Percentiles rank a stretch among this genome's conserved stretches.
These are phyloP conservation scores for sunflower (Helianthus annuus) DNA, from an alignment of 129 eudicot species.

Conservation along the genomic window DNA sequence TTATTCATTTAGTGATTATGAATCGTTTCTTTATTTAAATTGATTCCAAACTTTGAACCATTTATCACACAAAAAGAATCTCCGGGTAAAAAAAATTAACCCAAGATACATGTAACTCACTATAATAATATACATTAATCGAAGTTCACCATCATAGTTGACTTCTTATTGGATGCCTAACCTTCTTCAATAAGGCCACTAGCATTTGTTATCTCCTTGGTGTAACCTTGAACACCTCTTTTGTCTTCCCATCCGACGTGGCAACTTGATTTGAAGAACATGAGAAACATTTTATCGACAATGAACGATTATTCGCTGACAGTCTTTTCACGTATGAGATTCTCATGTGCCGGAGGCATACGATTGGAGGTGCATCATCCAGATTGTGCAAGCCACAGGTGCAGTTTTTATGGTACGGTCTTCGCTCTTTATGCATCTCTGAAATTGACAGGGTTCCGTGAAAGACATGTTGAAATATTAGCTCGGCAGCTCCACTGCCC, in stretches of 20 bases:
- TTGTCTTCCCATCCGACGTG: conserved; percentile 1
- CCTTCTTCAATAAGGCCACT: neutral
- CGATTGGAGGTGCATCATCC: conserved; percentile 8
- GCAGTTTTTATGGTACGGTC: conserved; percentile 54
- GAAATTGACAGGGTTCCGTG: conserved; percentile 31
- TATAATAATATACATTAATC: neutral
- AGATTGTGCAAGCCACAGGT: conserved; percentile 42
- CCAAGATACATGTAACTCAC: neutral
- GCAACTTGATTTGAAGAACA: conserved; percentile 8
- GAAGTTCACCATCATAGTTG: neutral
- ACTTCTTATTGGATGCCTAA: neutral
- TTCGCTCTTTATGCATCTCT: conserved; percentile 33
- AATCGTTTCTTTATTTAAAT: too few species aligned
- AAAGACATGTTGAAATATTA: conserved; percentile 30
- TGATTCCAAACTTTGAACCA: too few species aligned
- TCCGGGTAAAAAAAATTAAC: neutral
- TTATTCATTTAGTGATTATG: too few species aligned
- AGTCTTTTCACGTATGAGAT: conserved; percentile 33
- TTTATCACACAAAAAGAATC: neutral
- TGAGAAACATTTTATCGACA: conserved; percentile 32
- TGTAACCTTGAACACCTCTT: conserved; percentile 11
- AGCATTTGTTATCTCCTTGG: neutral
- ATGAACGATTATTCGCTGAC: conserved; percentile 5
- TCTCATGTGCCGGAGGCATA: conserved; percentile 21
- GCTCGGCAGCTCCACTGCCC: conserved; percentile 32